Percentiles rank a stretch among this genome's conserved stretches.
phyloP scores from a whole-genome alignment of 805 yeast species.

The Wickerhamomyces tratensis region DNA sequence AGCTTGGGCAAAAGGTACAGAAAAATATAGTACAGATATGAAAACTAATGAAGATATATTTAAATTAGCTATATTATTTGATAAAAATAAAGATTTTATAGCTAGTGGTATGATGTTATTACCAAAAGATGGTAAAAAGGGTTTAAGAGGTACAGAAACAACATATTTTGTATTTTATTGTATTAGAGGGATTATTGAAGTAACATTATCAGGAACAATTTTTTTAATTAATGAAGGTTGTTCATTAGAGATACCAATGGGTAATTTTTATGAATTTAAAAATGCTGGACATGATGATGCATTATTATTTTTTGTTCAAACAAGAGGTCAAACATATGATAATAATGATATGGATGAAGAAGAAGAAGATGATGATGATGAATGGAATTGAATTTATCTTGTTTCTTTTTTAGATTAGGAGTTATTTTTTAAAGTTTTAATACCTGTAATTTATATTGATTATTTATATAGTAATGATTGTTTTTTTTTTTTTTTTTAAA shows the following conservation, averaged over 20 bases:
- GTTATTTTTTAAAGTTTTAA: too few relatives aligned
- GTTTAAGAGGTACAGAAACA: slow-evolving; percentile 45
- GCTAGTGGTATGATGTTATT: slow-evolving; percentile 70
- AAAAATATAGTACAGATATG: slow-evolving; percentile 44
- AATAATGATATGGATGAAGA: background rate
- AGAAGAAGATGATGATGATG: slow-evolving; percentile 8
- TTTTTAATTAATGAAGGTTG: slow-evolving; percentile 66
- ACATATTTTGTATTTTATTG: slow-evolving; percentile 71
- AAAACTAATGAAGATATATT: slow-evolving; percentile 46
- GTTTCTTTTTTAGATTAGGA: too few relatives aligned
- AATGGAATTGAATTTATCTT: slow-evolving; percentile 5
- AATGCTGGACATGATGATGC: slow-evolving; percentile 53
- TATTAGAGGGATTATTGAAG: slow-evolving; percentile 60
- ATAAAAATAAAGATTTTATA: slow-evolving; percentile 48
- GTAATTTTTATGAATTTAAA: slow-evolving; percentile 58
- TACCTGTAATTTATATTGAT: too few relatives aligned
- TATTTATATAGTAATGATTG: too few relatives aligned
- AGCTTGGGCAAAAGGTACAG: too few relatives aligned
- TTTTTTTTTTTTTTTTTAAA: too few relatives aligned
- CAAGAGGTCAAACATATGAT: slow-evolving; percentile 20
- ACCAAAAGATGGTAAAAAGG: slow-evolving; percentile 53
- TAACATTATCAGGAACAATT: slow-evolving; percentile 44
- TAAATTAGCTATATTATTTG: slow-evolving; percentile 54
- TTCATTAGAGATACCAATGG: slow-evolving; percentile 73
- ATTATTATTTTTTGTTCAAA: slow-evolving; percentile 68